Conservation (phyloP, 2,329 filamentous ascomycete species). For the Gremmenia infestans region DNA sequence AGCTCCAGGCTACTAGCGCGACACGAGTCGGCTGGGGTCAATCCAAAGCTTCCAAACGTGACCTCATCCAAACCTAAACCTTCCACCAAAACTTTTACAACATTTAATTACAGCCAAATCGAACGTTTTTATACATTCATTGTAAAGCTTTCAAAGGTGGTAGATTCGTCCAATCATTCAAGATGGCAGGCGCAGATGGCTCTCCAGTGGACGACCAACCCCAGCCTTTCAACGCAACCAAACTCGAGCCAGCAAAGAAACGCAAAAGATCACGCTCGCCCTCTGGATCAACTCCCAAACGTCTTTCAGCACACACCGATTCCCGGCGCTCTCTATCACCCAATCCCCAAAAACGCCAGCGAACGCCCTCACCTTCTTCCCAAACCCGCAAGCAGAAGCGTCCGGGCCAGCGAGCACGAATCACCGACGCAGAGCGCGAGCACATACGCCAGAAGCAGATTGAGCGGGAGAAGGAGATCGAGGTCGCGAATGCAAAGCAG, state of each 20-base stretch:
- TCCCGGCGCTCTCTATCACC: constrained; percentile 24
- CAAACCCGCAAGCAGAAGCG: constrained; percentile 62
- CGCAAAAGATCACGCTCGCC: constrained; percentile 37
- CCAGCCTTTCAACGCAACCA: constrained; percentile 39
- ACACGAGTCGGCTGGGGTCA: background rate
- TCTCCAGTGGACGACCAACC: constrained; percentile 32
- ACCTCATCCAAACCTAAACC: background rate
- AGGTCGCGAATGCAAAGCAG: constrained; percentile 33
- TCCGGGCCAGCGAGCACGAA: constrained; percentile 60
- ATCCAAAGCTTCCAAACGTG: background rate
- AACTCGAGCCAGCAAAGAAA: constrained; percentile 38
- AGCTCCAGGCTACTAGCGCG: constrained; percentile 25
- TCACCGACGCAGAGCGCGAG: constrained; percentile 62
- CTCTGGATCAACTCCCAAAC: constrained; percentile 24
- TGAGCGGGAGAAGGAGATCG: constrained; percentile 50
- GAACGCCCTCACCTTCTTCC: constrained; percentile 23
- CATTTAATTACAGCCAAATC: background rate
- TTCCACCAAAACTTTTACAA: too few relatives aligned
- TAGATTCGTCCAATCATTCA: constrained; percentile 2
- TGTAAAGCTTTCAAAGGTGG: background rate
- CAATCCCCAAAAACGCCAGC: constrained; percentile 17
- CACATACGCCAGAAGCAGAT: constrained; percentile 56
- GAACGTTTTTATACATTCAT: background rate
- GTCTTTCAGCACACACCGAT: constrained; percentile 18
- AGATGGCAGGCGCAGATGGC: constrained; percentile 31